Evolutionary conservation across 768 basidiomycete genomes (phyloP).

Genomic region (Tephrocybe sp.): DNA sequence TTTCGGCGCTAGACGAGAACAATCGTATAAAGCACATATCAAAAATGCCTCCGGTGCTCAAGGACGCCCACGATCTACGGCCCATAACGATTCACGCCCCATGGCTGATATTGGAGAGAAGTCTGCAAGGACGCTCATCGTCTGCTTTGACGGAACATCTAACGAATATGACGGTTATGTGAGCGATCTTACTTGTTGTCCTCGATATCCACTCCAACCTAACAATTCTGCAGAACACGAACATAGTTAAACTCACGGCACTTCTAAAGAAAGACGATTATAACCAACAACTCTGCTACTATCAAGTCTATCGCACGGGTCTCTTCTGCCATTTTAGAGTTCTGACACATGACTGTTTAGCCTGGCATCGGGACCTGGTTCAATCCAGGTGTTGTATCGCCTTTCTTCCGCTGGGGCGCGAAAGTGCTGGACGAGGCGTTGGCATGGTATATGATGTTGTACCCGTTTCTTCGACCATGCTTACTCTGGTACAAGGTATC

Average conservation of each 20-base stretch:
- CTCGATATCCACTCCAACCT: background rate
- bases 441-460: constrained; percentile 56
- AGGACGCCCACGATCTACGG: background rate
- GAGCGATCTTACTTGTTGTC: constrained; percentile 11
- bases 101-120: constrained; percentile 19
- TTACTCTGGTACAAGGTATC: constrained; percentile 49
- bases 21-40: constrained; percentile 7
- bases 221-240: constrained; percentile 23
- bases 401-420: constrained; percentile 57
- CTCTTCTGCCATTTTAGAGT: background rate
- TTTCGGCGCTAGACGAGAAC: background rate
- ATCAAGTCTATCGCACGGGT: constrained; percentile 49
- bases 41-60: background rate
- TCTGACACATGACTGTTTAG: constrained; percentile 19
- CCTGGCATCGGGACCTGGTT: constrained; percentile 53
- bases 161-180: constrained; percentile 41
- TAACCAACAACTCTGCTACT: constrained; percentile 33
- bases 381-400: constrained; percentile 65
- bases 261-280: constrained; percentile 28
- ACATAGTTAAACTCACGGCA: constrained; percentile 30
- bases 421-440: constrained; percentile 66
- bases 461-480: background rate
- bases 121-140: constrained; percentile 14
- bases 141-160: constrained; percentile 64
- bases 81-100: background rate